A percentile compares a stretch with the other conserved stretches of the same genome.
These are phyloP conservation scores for Cicer yamashitae DNA, from an alignment of 306 rosid genomes.

Conservation along the genomic window DNA sequence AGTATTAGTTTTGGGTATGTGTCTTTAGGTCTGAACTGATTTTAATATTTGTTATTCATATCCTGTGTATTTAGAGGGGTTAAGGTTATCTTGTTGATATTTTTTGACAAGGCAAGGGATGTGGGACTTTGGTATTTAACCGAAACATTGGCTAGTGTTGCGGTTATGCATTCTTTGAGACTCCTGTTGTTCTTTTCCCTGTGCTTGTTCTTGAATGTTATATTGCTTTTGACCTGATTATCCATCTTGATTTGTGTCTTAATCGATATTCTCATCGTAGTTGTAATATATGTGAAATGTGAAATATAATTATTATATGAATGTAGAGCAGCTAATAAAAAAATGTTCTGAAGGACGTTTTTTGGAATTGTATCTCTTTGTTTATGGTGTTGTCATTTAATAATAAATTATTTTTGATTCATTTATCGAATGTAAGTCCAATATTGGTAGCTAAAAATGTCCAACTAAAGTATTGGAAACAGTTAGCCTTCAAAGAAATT, in stretches of 20 bases:
- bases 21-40: background rate
- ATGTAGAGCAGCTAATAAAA: background rate
- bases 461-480: background rate
- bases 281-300: background rate
- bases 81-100: background rate
- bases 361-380: background rate
- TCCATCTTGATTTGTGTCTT: slow-evolving; percentile 21
- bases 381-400: background rate
- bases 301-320: background rate
- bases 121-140: background rate
- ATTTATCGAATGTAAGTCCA: background rate
- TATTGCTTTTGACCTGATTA: background rate
- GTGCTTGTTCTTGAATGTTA: no score
- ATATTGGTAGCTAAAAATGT: background rate
- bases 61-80: background rate
- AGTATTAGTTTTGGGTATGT: background rate
- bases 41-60: background rate
- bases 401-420: background rate
- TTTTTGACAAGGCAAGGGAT: no score
- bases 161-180: slow-evolving; percentile 11
- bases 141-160: slow-evolving; percentile 1
- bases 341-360: no score
- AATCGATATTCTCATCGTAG: background rate
- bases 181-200: background rate
- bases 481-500: background rate